These are phyloP conservation scores for Sporothrix globosa DNA, from an alignment of 2,329 filamentous ascomycete genomes.

Conservation along the genomic window DNA sequence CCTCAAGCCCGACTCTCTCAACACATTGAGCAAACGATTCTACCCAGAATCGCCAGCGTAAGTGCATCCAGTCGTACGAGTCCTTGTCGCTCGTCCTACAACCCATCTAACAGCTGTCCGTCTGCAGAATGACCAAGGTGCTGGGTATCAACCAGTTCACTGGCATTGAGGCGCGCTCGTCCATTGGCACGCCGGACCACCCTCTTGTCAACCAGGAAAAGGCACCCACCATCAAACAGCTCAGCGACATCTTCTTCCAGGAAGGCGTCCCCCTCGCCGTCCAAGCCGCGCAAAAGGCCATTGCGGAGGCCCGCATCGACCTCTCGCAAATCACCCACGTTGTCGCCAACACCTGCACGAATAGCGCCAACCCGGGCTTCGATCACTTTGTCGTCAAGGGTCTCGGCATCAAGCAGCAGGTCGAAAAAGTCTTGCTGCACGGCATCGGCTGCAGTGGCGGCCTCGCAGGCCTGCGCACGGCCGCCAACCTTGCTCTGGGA, in stretches of 20 bases:
- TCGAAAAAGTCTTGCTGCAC: slow-evolving; percentile 68
- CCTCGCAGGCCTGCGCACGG: slow-evolving; percentile 63
- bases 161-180: slow-evolving; percentile 65
- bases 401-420: slow-evolving; percentile 59
- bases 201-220: slow-evolving; percentile 61
- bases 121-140: slow-evolving; percentile 62
- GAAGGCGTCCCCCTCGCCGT: slow-evolving; percentile 63
- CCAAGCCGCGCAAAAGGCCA: slow-evolving; percentile 57
- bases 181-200: slow-evolving; percentile 64
- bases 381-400: slow-evolving; percentile 66
- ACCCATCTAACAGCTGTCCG: slow-evolving; percentile 15
- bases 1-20: slow-evolving; percentile 55
- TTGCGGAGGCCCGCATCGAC: slow-evolving; percentile 57
- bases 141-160: slow-evolving; percentile 66
- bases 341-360: slow-evolving; percentile 69
- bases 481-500: slow-evolving; percentile 67
- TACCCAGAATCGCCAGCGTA: slow-evolving; percentile 64
- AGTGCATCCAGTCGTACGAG: slow-evolving; percentile 39
- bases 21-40: slow-evolving; percentile 58
- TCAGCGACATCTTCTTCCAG: slow-evolving; percentile 59
- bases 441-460: slow-evolving; percentile 69
- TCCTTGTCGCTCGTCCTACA: not conserved
- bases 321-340: slow-evolving; percentile 64
- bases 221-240: slow-evolving; percentile 58
- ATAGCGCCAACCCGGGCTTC: slow-evolving; percentile 70